phyloP scores from a whole-genome alignment of 2,329 filamentous ascomycete species.

The Beauveria sp. region DNA sequence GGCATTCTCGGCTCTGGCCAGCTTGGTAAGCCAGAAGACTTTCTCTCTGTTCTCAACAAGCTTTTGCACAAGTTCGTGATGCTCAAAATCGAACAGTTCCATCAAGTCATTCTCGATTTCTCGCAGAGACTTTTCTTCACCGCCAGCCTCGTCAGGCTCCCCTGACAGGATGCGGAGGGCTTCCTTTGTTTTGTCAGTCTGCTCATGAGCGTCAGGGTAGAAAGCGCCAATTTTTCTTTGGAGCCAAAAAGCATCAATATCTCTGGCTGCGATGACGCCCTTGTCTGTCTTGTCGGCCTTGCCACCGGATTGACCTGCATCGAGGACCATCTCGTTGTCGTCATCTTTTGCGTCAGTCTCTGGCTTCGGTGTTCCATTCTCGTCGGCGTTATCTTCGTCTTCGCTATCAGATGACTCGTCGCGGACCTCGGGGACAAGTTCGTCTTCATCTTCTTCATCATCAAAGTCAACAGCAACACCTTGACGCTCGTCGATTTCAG shows the following conservation, averaged over 20 bases:
- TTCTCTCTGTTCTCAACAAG: conserved; percentile 89
- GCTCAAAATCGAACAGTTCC: conserved; percentile 96
- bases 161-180: conserved; percentile 78
- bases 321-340: conserved; percentile 81
- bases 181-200: conserved; percentile 84
- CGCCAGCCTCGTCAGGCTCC: conserved; percentile 59
- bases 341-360: conserved; percentile 49
- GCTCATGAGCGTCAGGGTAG: conserved; percentile 85
- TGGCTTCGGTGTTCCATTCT: conserved; percentile 42
- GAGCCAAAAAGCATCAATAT: conserved; percentile 96
- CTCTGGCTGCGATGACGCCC: conserved; percentile 66
- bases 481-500: conserved; percentile 85
- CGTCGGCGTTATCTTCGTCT: conserved; percentile 55
- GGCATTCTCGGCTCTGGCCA: conserved; percentile 74
- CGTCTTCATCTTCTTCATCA: conserved; percentile 75
- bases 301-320: conserved; percentile 48
- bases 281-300: conserved; percentile 44
- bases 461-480: conserved; percentile 96
- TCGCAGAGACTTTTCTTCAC: conserved; percentile 75
- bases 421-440: conserved; percentile 74
- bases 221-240: conserved; percentile 84
- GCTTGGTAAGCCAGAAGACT: conserved; percentile 88
- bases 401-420: conserved; percentile 83
- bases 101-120: conserved; percentile 98
- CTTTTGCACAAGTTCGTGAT: conserved; percentile 85